phyloP scores from a whole-genome alignment of 2,329 filamentous ascomycete species.

The Fusarium mangiferae region DNA sequence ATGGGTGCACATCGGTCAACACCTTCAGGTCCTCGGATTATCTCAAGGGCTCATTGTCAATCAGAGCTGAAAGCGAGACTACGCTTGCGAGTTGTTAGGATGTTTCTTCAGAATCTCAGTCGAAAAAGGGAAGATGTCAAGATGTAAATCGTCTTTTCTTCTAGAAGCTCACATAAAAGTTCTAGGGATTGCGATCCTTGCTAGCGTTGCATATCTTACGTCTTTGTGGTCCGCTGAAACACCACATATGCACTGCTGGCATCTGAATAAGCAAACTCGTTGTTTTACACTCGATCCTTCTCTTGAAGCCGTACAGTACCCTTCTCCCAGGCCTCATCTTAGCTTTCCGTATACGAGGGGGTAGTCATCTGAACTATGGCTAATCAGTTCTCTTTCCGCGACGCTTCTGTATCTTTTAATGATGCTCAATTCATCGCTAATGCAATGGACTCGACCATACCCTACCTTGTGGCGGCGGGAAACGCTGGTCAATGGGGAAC shows the following conservation, averaged over 20 bases:
- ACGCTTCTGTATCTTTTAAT: constrained; percentile 31
- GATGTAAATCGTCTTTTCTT: constrained; percentile 7
- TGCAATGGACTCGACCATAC: constrained; percentile 46
- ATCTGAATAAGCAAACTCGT: constrained; percentile 16
- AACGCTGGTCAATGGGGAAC: constrained; percentile 46
- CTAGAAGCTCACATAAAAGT: constrained; percentile 23
- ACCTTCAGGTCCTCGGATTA: neutral
- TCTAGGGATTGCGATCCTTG: constrained; percentile 33
- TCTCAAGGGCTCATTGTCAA: neutral
- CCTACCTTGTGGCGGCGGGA: constrained; percentile 42
- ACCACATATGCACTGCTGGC: neutral
- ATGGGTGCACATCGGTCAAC: neutral
- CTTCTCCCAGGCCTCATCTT: neutral
- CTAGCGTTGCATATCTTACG: constrained; percentile 27
- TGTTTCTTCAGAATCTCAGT: constrained; percentile 3
- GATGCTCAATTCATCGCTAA: constrained; percentile 46
- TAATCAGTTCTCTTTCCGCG: constrained; percentile 39
- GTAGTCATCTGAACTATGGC: constrained; percentile 23
- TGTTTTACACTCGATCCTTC: neutral
- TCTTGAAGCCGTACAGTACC: neutral
- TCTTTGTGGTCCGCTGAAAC: constrained; percentile 4
- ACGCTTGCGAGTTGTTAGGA: neutral
- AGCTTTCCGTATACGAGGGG: neutral
- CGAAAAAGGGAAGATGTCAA: constrained; percentile 2
- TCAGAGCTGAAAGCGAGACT: neutral